Conservation (phyloP, 371 early-diverging fungal species). For the Rhizopus arrhizus region DNA sequence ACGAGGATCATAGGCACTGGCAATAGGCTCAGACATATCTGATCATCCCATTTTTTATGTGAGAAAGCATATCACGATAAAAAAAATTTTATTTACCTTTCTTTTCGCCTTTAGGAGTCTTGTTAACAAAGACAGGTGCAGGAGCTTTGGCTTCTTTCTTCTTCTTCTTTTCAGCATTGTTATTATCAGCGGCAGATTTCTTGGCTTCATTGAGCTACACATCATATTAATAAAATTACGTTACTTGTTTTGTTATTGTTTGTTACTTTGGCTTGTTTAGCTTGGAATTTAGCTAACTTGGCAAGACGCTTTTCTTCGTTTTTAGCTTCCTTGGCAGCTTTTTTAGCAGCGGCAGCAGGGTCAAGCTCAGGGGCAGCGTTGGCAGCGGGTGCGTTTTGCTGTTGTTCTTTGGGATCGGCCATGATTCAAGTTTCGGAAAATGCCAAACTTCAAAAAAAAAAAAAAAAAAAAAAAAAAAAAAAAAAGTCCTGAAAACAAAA, state of each 20-base stretch:
- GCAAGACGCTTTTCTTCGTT: constrained; percentile 92
- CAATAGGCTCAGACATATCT: constrained; percentile 84
- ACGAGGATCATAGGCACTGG: constrained; percentile 86
- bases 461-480: constrained; percentile 17
- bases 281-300: constrained; percentile 92
- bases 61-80: no score
- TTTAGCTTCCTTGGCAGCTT: constrained; percentile 77
- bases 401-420: constrained; percentile 38
- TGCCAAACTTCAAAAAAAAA: constrained; percentile 8
- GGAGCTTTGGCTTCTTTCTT: constrained; percentile 56
- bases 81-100: constrained; percentile 56
- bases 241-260: neutral
- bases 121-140: constrained; percentile 74
- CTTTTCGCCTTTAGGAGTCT: constrained; percentile 89
- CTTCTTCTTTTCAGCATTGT: constrained; percentile 65
- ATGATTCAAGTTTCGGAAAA: constrained; percentile 1
- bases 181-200: constrained; percentile 41
- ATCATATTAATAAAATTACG: neutral
- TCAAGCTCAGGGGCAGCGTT: constrained; percentile 23
- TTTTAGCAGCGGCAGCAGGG: constrained; percentile 48
- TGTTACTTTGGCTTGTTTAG: constrained; percentile 76
- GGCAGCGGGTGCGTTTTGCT: constrained; percentile 17
- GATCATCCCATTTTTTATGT: neutral
- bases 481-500: no score
- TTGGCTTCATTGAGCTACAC: constrained; percentile 57